Evolutionary conservation across 2,329 filamentous ascomycete genomes (phyloP), one percentile per base, ranked within the genome.

Genomic region (Colletotrichum sp.): DNA sequence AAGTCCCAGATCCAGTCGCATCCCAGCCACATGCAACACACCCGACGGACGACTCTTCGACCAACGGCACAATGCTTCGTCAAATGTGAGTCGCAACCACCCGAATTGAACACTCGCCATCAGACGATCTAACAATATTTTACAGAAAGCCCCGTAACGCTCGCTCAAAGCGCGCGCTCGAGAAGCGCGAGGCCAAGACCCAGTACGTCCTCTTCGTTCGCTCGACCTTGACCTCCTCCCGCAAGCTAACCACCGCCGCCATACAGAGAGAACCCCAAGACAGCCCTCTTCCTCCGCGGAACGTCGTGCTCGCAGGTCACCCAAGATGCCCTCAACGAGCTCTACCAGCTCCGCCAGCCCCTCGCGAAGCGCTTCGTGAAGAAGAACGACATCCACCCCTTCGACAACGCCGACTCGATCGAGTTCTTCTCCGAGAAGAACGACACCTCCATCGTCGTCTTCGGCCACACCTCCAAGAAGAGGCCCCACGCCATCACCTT

Each of bases 341-440:
- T 99, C 72, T 92, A 95, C 85, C 91, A 95, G 64, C 89, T 99
- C 82, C 96, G 96, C 80, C 93, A 94, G 81, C 96, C 96, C 4
- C 90, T 96, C 76, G 93, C 93, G 78, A 94, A 97, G 85, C 96
- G 96, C 79, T 98, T 99, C 88, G 95, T 92, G 86, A 99, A 98
- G 91, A 98, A 98, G 89, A 99, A 99, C 86, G 90, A 92, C 79
- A 94, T 98, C 80, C 96, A 97, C 85, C 97, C 97, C 3, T 99
- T 99, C 85, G 96, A 98, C 85, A 96, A 97, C 83, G 88, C 94
- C 78, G 89, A 93, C 32, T 96, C 94, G 69, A 91, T 98, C 79
- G 95, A 98, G 86, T 99, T 99, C 88, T 96, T 99, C 88, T 94
- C 94, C 77, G 93, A 96, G 83, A 99, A 98, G 89, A 99, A 99